Evolutionary conservation across 768 basidiomycete species (phyloP).

Genomic region (Russula emetica): DNA sequence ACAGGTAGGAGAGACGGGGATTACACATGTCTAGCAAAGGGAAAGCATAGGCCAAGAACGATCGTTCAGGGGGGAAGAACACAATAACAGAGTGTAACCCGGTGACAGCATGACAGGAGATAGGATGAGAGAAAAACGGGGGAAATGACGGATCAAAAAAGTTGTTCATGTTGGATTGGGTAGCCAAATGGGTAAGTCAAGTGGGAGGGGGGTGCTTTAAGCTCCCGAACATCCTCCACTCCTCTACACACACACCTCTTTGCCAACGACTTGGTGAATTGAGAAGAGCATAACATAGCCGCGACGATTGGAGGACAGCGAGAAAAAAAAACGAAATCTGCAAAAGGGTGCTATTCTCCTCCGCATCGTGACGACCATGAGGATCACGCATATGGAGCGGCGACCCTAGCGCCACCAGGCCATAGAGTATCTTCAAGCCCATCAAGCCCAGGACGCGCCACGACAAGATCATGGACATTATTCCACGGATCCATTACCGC

Average conservation of each 20-base stretch:
- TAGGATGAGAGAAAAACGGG: not conserved
- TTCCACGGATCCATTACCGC: slow-evolving; percentile 14
- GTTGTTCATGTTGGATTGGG: not conserved
- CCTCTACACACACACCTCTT: not conserved
- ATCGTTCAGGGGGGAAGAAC: not conserved
- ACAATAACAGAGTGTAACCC: not conserved
- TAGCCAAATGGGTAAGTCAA: not conserved
- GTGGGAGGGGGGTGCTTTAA: not conserved
- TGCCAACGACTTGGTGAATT: not conserved
- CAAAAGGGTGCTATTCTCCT: not conserved
- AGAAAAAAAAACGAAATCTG: too few species aligned
- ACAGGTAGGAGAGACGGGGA: not conserved
- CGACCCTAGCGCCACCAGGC: slow-evolving; percentile 10
- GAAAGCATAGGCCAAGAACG: slow-evolving; percentile 19
- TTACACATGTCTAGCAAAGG: slow-evolving; percentile 10
- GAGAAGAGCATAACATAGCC: not conserved
- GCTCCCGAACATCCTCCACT: not conserved
- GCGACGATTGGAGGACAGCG: not conserved
- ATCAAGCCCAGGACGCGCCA: slow-evolving; percentile 8
- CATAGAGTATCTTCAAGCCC: slow-evolving; percentile 16
- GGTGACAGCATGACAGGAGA: not conserved
- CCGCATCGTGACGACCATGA: not conserved
- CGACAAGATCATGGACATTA: slow-evolving; percentile 10
- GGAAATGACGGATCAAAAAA: not conserved
- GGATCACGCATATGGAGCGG: slow-evolving; percentile 17